Percentiles rank a stretch among this genome's conserved stretches.
phyloP scores from a whole-genome alignment of 2,329 filamentous ascomycete species.

The Elsinoe australis region DNA sequence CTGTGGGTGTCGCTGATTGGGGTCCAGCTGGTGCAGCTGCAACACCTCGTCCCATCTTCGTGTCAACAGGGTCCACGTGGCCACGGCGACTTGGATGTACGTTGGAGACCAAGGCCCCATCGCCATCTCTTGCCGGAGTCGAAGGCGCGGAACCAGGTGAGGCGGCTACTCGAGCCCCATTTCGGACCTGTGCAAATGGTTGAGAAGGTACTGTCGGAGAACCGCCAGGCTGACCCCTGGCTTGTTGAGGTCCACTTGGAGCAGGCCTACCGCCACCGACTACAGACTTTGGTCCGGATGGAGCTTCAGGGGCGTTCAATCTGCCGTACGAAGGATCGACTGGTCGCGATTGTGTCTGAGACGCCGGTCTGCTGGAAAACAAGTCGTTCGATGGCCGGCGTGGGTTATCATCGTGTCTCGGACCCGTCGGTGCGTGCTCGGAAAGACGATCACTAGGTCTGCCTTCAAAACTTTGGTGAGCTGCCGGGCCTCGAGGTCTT shows the following conservation, averaged over 20 bases:
- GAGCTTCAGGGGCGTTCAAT: conserved; percentile 43
- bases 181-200: conserved; percentile 19
- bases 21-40: conserved; percentile 22
- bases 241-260: conserved; percentile 31
- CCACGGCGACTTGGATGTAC: conserved; percentile 29
- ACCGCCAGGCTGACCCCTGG: conserved; percentile 34
- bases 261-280: conserved; percentile 22
- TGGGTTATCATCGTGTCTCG: conserved; percentile 32
- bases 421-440: conserved; percentile 45
- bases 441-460: conserved; percentile 28
- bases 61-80: conserved; percentile 22
- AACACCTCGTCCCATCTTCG: conserved; percentile 23
- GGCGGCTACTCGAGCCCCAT: conserved; percentile 19
- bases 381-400: background rate
- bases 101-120: conserved; percentile 17
- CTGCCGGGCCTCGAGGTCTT: conserved; percentile 27
- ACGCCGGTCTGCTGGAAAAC: background rate
- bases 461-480: conserved; percentile 22
- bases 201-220: conserved; percentile 28
- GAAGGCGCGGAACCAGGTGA: conserved; percentile 23
- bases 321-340: conserved; percentile 43
- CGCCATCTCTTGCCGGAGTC: conserved; percentile 25
- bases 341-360: conserved; percentile 16
- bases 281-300: conserved; percentile 45
- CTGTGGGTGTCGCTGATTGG: conserved; percentile 25